phyloP scores from a whole-genome alignment of 225 moss, liverwort and hornwort genomes.

The Pseudisothecium myosuroides region DNA sequence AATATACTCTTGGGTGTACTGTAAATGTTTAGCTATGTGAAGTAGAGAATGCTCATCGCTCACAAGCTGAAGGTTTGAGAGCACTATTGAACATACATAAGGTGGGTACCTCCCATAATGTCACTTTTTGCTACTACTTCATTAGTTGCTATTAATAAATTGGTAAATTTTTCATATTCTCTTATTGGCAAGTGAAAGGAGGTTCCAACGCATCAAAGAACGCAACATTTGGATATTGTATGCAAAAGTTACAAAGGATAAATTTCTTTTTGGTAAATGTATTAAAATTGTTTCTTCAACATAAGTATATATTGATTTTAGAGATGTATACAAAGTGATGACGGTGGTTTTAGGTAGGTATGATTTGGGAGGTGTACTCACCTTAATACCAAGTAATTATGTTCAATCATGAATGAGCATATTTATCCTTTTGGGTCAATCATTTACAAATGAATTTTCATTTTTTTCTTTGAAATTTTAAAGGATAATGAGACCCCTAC shows the following conservation, averaged over 20 bases:
- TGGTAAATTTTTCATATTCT: too few relatives aligned
- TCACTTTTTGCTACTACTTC: rapidly evolving
- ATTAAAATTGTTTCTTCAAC: background rate
- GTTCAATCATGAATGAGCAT: background rate
- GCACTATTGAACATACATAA: background rate
- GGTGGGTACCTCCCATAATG: rapidly evolving
- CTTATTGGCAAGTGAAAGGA: background rate
- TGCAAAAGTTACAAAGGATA: background rate
- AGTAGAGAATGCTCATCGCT: too few relatives aligned
- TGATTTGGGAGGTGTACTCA: too few relatives aligned
- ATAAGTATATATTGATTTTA: too few relatives aligned
- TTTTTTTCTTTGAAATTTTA: too few relatives aligned
- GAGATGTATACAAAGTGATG: rapidly evolving
- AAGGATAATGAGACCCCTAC: too few relatives aligned
- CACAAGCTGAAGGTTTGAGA: background rate
- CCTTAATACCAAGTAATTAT: background rate
- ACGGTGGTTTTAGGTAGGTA: background rate
- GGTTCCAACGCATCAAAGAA: rapidly evolving
- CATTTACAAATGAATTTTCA: too few relatives aligned
- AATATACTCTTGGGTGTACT: too few relatives aligned
- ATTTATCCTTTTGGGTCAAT: background rate
- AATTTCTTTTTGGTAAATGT: background rate
- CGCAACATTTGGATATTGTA: rapidly evolving
- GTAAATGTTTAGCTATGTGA: background rate
- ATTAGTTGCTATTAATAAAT: rapidly evolving